Percentiles rank a stretch among this genome's conserved stretches.
Evolutionary conservation across 345 rosid species (phyloP).

Genomic region (Hibiscus syriacus): DNA sequence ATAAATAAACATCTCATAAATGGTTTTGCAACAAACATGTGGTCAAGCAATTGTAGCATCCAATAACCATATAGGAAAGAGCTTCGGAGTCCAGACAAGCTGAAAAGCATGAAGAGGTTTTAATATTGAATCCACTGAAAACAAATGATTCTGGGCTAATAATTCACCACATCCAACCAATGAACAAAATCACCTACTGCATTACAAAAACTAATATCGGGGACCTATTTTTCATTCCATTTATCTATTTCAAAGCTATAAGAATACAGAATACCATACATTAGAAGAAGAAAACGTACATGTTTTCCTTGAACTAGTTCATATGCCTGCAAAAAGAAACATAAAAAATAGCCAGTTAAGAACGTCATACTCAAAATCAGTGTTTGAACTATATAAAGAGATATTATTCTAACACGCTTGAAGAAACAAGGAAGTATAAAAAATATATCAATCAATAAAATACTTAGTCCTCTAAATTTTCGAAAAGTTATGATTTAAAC

Average conservation of each 20-base stretch:
- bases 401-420: background rate
- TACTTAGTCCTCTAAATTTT: background rate
- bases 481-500: background rate
- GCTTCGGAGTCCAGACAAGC: background rate
- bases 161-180: background rate
- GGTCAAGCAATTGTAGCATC: background rate
- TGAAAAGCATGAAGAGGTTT: background rate
- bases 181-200: background rate
- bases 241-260: background rate
- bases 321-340: slow-evolving; percentile 54
- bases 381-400: background rate
- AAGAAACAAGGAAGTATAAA: background rate
- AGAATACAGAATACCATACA: background rate
- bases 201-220: background rate
- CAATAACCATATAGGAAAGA: background rate
- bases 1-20: background rate
- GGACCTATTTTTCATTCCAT: background rate
- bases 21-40: background rate
- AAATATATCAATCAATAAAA: background rate
- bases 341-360: slow-evolving; percentile 4
- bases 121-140: background rate
- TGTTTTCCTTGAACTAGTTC: slow-evolving; percentile 87
- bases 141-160: background rate
- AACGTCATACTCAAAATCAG: background rate
- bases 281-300: slow-evolving; percentile 41